phyloP scores from a whole-genome alignment of 768 basidiomycete genomes.

The Kwoniella dendrophila region DNA sequence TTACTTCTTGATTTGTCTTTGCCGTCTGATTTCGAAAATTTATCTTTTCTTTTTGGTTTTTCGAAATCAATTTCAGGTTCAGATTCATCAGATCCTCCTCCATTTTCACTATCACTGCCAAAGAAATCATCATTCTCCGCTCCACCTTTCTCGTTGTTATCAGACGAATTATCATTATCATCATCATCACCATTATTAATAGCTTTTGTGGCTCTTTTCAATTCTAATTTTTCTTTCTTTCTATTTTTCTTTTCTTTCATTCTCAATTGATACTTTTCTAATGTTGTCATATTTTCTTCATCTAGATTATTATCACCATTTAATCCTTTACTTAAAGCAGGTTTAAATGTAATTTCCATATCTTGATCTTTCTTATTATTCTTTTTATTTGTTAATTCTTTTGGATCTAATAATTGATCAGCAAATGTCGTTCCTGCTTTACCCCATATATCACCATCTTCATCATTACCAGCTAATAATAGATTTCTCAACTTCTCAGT shows the following conservation, averaged over 20 bases:
- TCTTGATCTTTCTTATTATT: slow-evolving; percentile 60
- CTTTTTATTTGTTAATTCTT: slow-evolving; percentile 25
- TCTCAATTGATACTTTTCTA: slow-evolving; percentile 86
- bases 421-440: slow-evolving; percentile 57
- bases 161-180: slow-evolving; percentile 2
- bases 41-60: slow-evolving; percentile 13
- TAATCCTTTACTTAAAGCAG: slow-evolving; percentile 64
- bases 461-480: slow-evolving; percentile 67
- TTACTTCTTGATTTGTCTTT: slow-evolving; percentile 4
- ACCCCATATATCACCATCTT: slow-evolving; percentile 76
- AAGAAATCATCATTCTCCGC: slow-evolving; percentile 74
- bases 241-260: slow-evolving; percentile 84
- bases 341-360: slow-evolving; percentile 94
- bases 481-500: slow-evolving; percentile 76
- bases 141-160: slow-evolving; percentile 7
- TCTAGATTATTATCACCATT: slow-evolving; percentile 26
- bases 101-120: slow-evolving; percentile 58
- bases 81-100: slow-evolving; percentile 52
- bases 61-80: slow-evolving; percentile 3
- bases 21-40: neutral
- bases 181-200: slow-evolving; percentile 32
- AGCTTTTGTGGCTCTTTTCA: slow-evolving; percentile 36
- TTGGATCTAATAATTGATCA: slow-evolving; percentile 31
- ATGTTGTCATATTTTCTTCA: slow-evolving; percentile 74
- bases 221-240: slow-evolving; percentile 70